Base-by-base conservation (phyloP, 1,139 yeast species). In the Scheffersomyces titani region DNA sequence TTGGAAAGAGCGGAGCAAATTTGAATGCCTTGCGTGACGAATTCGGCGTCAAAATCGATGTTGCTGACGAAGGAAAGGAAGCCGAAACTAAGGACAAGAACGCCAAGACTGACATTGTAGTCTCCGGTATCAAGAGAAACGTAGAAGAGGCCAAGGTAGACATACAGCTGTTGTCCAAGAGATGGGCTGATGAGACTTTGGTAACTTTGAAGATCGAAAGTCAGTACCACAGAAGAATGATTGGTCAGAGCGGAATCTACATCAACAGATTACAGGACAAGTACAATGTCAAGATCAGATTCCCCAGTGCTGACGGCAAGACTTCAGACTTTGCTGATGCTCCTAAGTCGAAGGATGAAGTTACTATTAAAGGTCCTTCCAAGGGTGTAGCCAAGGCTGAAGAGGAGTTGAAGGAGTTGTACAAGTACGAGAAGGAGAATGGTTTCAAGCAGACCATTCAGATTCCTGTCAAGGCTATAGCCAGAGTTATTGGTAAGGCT, bases 241-340 rank as follows among this genome's bases (percentile, higher is more conserved):
- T 92, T 73, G 99, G 99, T 54, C 83, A 91, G 44, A 86, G 85
- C 64, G 97, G 97, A 68, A 77, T 84, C 59, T 89, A 90, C 71
- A 92, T 92, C 62, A 88, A 87, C 70, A 88, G 97, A 71, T 83
- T 94, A 69, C 96, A 90, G 73, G 96, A 91, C 59, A 92, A 92
- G 73, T 94, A 96, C 77, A 85, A 84, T 62, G 98, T 94, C 50
- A 82, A 81, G 64, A 89, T 96, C 65, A 82, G 85, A 67, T 92
- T 94, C 80, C 97, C 97, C 48, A 62, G 74, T 21, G 69, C 70
- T 64, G 77, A 65, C 70, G 75, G 58, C 68, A 52, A 72, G 52
- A 55, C 57, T 48, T 62, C 63, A 46, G 69, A 72, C 51, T 72
- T 63, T 61, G 66, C 70, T 52, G 80, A 75, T 59, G 74, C 76